A percentile compares a stretch with the other conserved stretches of the same genome.
phyloP scores from a whole-genome alignment of 2,329 filamentous ascomycete species.

The Hymenoscyphus repandus region DNA sequence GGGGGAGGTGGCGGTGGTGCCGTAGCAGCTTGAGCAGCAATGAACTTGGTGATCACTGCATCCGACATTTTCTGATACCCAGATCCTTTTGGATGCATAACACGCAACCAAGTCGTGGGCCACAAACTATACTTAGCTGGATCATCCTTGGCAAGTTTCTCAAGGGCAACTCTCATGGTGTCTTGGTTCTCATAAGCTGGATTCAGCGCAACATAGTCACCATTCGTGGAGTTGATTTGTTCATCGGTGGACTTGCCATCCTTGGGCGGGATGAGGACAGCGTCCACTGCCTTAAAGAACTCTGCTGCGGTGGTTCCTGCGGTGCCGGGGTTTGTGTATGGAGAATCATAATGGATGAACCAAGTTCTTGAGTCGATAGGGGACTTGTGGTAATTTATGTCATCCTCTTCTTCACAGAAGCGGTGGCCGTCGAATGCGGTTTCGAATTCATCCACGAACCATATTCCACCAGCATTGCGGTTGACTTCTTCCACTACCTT shows the following conservation, averaged over 20 bases:
- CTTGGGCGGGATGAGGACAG: background rate
- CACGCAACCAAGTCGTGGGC: background rate
- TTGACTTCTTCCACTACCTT: background rate
- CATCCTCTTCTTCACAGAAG: background rate
- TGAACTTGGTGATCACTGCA: background rate
- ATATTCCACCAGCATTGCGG: background rate
- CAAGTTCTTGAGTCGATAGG: constrained; percentile 1
- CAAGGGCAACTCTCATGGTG: background rate
- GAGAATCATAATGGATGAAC: background rate
- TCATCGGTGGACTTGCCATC: background rate
- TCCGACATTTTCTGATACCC: background rate
- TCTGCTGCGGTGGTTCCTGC: no score
- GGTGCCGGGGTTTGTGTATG: background rate
- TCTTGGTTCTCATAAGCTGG: background rate
- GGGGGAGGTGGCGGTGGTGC: background rate
- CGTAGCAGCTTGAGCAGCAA: background rate
- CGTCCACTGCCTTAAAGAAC: background rate
- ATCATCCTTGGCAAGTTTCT: background rate
- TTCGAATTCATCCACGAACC: constrained; percentile 1
- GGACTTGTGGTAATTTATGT: background rate
- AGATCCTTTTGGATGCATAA: background rate
- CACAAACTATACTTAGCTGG: background rate
- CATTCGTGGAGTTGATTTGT: background rate
- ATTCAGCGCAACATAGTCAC: background rate
- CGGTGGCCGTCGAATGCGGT: background rate